Base-by-base conservation (phyloP, 2,329 filamentous ascomycete genomes). In the Epichloe gansuensis region DNA sequence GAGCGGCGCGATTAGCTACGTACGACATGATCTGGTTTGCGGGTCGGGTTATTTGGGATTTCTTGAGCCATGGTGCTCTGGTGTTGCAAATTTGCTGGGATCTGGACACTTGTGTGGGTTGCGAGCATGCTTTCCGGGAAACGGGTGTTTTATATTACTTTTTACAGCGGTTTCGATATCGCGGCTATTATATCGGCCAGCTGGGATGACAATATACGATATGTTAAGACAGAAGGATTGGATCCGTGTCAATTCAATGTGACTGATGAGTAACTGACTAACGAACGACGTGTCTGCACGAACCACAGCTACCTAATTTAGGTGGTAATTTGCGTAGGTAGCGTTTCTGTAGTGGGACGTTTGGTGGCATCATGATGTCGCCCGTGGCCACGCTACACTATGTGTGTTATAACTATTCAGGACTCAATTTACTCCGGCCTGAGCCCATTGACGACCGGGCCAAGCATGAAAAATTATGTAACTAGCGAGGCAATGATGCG, bases 141-240 rank as follows among this genome's bases (percentile, higher is more conserved):
- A 61, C 55, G 63, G 65, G 60, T 63, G 61, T 58, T 54, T 48
- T 15, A 49, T 65, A 23, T 8, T 51, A 17, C 23, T 31, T 47
- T 44, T 41, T 52, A 25, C 61, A 62, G 59, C 55, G 61, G 59
- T 61, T 65, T 59, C 59, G 59, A 65, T 58, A 57, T 57, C 58
- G 61, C 61, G 60, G 63, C 63, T 58, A 58, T 53, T 58, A 58
- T 53, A 56, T 56, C 53, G 62, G 56, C 57, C 61, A 57, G 62
- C 62, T 51, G 58, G 63, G 60, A 67, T 61, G 64, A 67, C 65
- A 69, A 69, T 68, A 69, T 58, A 69, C 63, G 66, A 69, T 59
- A 58, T 56, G 64, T 67, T 65, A 59, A 60, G 34, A 46, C 4
- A 21, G 9, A 31, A 31, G 9, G 31, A 31, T 31, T 31, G 31